Conservation (phyloP, 805 yeast genomes). For the Hanseniaspora taiwanica region DNA sequence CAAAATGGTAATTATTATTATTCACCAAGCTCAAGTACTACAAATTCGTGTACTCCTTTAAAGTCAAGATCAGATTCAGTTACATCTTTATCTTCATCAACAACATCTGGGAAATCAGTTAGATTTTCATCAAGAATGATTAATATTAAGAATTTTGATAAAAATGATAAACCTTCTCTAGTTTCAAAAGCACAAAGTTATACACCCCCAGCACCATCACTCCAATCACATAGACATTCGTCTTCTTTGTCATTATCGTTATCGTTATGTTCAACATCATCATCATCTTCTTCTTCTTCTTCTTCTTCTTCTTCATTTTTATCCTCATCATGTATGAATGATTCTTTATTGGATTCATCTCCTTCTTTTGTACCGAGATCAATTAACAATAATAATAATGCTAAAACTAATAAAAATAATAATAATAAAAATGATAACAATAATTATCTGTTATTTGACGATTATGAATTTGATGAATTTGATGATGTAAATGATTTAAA, state of each 20-base stretch:
- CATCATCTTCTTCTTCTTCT: conserved; percentile 8
- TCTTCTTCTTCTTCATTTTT: conserved; percentile 9
- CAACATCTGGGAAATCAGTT: conserved; percentile 37
- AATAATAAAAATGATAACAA: too few species aligned
- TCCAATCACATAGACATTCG: too few species aligned
- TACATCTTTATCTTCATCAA: conserved; percentile 28
- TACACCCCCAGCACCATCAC: not conserved
- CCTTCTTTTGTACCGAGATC: too few species aligned
- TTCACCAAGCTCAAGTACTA: not conserved
- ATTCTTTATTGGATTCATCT: too few species aligned
- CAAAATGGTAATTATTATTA: too few species aligned
- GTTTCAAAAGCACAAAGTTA: conserved; percentile 43
- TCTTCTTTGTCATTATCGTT: conserved; percentile 4
- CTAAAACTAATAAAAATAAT: conserved; percentile 3
- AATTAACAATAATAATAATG: conserved; percentile 8
- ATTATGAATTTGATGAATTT: not conserved
- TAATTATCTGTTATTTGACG: not conserved
- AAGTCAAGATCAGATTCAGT: not conserved
- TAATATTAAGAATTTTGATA: conserved; percentile 52
- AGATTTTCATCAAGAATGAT: conserved; percentile 50
- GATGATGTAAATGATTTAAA: not conserved
- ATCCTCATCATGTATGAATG: conserved; percentile 1
- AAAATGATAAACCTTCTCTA: conserved; percentile 51
- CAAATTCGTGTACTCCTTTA: not conserved
- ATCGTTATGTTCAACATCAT: conserved; percentile 6